Evolutionary conservation across 2,329 filamentous ascomycete species (phyloP), one percentile per base, ranked within the genome.

Genomic region (Cladosporium sp.): DNA sequence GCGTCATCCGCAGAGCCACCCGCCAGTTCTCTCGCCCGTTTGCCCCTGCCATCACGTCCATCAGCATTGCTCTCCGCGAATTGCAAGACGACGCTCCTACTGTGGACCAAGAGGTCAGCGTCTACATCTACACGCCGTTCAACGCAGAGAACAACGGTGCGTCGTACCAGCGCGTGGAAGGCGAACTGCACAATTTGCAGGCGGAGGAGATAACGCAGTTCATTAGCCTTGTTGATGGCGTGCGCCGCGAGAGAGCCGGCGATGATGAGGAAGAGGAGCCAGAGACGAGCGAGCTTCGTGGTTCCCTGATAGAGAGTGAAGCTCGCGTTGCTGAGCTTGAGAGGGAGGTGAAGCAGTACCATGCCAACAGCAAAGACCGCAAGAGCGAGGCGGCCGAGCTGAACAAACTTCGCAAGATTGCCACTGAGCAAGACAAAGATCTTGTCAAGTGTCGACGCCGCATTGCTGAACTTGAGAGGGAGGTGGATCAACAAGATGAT

Each of bases 21-120:
- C n/a, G 39, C 18, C 1, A 10, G 6, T 13, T 4, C 8, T 3
- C 39, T 2, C 0, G 0, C 4, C 8, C n/a, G 3, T 46, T 21
- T 8, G n/a, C 39, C 5, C n/a, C 39, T 21, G 3, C 3, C 8
- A 21, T 46, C 39, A 0, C n/a, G 13, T 21, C 39, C 8, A 13
- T 46, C 8, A 46, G n/a, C 39, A 46, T 46, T 13, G 39, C 8
- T 21, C 39, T 46, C 1, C n/a, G 39, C 7, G 5, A 46, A 4
- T n/a, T 3, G 4, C 36, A 43, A n/a, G 18, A 43, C 39, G 10
- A 46, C 18, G n/a, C 10, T 11, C 1, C n/a, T n/a, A 5, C 36
- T 16, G 39, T 10, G 3, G n/a, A 11, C 39, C 39, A 46, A 21
- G 10, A 46, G 5, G 3, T 46, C 4, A 10, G 2, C 2, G n/a